Evolutionary conservation across 2,329 filamentous ascomycete genomes (phyloP), one percentile per base, ranked within the genome.

Genomic region (Leptodontidium sp.): DNA sequence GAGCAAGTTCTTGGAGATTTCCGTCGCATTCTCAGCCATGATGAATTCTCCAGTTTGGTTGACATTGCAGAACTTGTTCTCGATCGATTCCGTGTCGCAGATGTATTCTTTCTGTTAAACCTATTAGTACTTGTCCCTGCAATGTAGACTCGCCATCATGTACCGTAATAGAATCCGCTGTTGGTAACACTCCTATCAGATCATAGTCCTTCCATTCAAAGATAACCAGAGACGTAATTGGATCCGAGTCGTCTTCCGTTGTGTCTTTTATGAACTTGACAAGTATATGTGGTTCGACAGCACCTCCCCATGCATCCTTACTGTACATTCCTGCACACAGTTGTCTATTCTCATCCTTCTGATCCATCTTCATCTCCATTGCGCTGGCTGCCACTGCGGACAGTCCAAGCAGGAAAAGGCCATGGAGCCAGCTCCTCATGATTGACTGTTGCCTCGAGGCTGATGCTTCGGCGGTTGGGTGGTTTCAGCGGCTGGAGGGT

Each of bases 241-340:
- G 91, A 78, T 97, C 91, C 57, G 90, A 84, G 40, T 87, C 85
- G 68, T 86, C 82, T 76, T 87, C 80, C 79, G 82, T 84, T 77
- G 82, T 86, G 80, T 84, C 80, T 72, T 88, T 86, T 50, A 91
- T 82, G 77, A 97, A 97, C 78, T 93, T 93, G 79, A 93, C 87
- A 74, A 91, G 86, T 79, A 98, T 97, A 82, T 93, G 97, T 24
- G 95, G 95, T 75, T 98, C 93, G 69, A 93, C 87, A 45, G 89
- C 87, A 68, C 95, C 95, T 75, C 93, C 93, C 95, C 95, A 98
- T 62, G 91, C 87, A 77, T 89, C 92, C 78, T 89, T 90, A 82
- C 92, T 94, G 84, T 98, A 98, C 94, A 98, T 98, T 83, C 95
- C 88, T 66, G 87, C 84, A 83, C 95, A 98, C 87, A 91, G 88